A percentile compares a stretch with the other conserved stretches of the same genome.
phyloP scores from a whole-genome alignment of 2,329 filamentous ascomycete genomes.

The Stachybotrys chartarum region DNA sequence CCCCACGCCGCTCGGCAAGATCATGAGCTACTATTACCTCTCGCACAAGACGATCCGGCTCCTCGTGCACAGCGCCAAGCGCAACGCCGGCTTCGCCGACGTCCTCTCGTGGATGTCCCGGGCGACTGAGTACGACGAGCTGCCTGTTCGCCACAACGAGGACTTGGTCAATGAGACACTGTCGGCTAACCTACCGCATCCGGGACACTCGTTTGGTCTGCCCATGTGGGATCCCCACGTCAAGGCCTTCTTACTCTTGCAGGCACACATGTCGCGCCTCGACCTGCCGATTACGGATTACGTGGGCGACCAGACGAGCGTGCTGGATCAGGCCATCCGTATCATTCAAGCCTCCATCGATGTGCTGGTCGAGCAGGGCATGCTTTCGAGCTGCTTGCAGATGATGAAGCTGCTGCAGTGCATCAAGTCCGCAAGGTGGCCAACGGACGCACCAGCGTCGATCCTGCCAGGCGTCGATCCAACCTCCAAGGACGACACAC shows the following conservation, averaged over 20 bases:
- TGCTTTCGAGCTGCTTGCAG: slow-evolving; percentile 66
- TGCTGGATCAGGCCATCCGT: slow-evolving; percentile 93
- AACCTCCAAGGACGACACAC: slow-evolving; percentile 32
- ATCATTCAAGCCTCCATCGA: slow-evolving; percentile 95
- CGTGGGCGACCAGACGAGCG: slow-evolving; percentile 83
- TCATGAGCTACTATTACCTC: slow-evolving; percentile 99
- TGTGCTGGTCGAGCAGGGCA: slow-evolving; percentile 83
- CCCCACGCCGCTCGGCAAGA: slow-evolving; percentile 86
- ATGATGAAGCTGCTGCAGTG: slow-evolving; percentile 85
- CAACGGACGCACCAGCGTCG: slow-evolving; percentile 67
- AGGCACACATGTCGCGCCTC: slow-evolving; percentile 91
- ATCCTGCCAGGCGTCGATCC: slow-evolving; percentile 68
- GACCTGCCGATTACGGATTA: slow-evolving; percentile 94
- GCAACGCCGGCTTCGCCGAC: slow-evolving; percentile 70
- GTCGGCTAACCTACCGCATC: slow-evolving; percentile 67
- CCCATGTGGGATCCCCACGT: slow-evolving; percentile 99
- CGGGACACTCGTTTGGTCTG: slow-evolving; percentile 55
- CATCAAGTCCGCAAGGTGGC: slow-evolving; percentile 91
- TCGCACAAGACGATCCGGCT: slow-evolving; percentile 91
- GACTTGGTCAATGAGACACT: slow-evolving; percentile 93
- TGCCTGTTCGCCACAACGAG: slow-evolving; percentile 96
- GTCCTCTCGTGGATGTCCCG: slow-evolving; percentile 87
- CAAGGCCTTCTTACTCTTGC: slow-evolving; percentile 87
- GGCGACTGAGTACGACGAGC: slow-evolving; percentile 93
- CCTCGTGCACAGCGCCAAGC: slow-evolving; percentile 69